Evolutionary conservation across 257 asterid species (phyloP).

Genomic region (Datura wrightii): DNA sequence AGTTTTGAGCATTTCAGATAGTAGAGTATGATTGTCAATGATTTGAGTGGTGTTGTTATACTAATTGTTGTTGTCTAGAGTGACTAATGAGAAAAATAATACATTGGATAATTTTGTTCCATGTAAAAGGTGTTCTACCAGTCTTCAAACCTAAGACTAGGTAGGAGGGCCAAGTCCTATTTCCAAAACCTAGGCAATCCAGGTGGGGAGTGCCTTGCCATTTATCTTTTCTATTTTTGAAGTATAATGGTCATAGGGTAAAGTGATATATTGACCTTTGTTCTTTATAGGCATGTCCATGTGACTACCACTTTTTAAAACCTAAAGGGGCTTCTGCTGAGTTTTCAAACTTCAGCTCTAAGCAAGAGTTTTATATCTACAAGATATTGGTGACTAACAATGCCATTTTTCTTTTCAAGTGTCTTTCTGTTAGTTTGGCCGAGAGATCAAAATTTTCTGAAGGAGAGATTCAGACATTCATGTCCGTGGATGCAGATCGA

Average conservation of each 20-base stretch:
- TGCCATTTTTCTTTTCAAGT: constrained; percentile 51
- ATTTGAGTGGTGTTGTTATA: neutral
- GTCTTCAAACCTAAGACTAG: neutral
- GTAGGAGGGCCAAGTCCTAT: neutral
- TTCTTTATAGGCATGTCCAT: neutral
- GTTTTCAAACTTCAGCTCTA: constrained; percentile 15
- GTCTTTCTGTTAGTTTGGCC: constrained; percentile 76
- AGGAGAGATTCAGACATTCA: constrained; percentile 98
- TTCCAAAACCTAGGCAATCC: constrained; percentile 12
- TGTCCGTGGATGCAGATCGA: constrained; percentile 97
- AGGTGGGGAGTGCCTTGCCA: neutral
- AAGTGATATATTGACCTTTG: neutral
- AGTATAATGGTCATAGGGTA: neutral
- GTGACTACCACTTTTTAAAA: neutral
- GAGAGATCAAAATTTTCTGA: constrained; percentile 94
- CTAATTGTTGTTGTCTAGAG: constrained; percentile 11
- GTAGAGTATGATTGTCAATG: neutral
- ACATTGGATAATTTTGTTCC: constrained; percentile 19
- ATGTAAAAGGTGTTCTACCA: neutral
- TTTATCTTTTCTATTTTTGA: constrained; percentile 2
- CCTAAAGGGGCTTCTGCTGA: neutral
- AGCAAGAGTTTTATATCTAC: neutral
- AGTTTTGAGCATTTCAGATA: constrained; percentile 5
- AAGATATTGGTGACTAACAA: neutral
- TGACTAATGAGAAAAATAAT: neutral